Conservation (phyloP, 495 filamentous ascomycete genomes). For the Extremus antarcticus region DNA sequence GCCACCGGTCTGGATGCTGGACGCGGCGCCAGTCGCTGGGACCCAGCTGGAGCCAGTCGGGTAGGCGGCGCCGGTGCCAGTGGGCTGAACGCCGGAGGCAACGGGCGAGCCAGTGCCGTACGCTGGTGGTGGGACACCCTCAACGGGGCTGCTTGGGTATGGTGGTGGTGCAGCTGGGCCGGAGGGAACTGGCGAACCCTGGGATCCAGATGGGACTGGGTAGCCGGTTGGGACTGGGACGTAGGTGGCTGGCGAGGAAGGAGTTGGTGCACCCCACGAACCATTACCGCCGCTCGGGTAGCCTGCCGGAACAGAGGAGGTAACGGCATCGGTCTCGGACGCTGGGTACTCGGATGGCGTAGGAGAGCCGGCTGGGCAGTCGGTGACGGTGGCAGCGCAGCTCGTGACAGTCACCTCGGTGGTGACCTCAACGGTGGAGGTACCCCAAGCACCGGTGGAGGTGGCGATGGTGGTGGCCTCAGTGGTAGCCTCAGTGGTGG, state of each 20-base stretch:
- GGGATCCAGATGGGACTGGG: not conserved
- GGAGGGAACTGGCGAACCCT: not conserved
- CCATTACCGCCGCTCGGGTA: not conserved
- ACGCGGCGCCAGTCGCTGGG: not conserved
- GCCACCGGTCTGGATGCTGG: not conserved
- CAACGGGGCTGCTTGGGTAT: not conserved
- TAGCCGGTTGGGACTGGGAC: not conserved
- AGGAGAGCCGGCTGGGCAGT: not conserved
- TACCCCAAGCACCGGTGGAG: not conserved
- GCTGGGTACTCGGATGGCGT: not conserved
- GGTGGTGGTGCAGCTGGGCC: not conserved
- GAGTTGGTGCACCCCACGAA: not conserved
- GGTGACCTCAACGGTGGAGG: not conserved
- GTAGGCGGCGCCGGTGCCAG: not conserved
- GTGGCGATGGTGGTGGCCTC: not conserved
- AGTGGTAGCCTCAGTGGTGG: not conserved
- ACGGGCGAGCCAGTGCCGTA: not conserved
- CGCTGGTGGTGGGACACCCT: not conserved
- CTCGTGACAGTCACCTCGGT: not conserved
- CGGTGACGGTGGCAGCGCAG: not conserved
- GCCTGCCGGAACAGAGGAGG: not conserved
- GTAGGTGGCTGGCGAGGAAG: not conserved
- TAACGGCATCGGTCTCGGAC: not conserved
- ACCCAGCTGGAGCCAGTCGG: not conserved
- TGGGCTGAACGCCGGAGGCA: not conserved